Conservation (phyloP, 1,284 basidiomycete species). For the Leccinum proximum region DNA sequence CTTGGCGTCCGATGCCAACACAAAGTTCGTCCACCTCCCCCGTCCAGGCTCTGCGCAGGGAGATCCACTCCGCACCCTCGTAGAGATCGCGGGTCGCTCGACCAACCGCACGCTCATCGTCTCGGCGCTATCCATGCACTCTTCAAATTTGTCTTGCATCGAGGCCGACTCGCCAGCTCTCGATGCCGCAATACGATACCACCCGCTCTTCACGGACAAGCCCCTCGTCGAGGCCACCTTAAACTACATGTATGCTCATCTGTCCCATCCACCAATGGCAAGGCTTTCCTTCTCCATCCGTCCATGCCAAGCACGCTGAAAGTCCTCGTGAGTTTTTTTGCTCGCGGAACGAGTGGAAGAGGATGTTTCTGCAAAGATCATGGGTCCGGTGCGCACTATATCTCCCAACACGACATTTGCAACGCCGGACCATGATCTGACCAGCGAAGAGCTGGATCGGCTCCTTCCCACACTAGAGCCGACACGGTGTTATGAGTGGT, state of each 20-base stretch:
- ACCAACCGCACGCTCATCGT: slow-evolving; percentile 74
- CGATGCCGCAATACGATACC: slow-evolving; percentile 58
- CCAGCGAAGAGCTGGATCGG: slow-evolving; percentile 60
- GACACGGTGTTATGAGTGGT: slow-evolving; percentile 81
- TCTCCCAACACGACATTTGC: slow-evolving; percentile 42
- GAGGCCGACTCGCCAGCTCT: slow-evolving; percentile 53
- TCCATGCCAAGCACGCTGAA: slow-evolving; percentile 66
- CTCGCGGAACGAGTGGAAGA: slow-evolving; percentile 69
- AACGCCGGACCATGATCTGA: slow-evolving; percentile 57
- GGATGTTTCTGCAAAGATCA: slow-evolving; percentile 56
- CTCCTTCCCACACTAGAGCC: slow-evolving; percentile 64
- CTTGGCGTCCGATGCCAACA: slow-evolving; percentile 53
- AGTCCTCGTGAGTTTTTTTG: slow-evolving; percentile 61
- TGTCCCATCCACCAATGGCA: slow-evolving; percentile 73
- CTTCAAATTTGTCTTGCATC: slow-evolving; percentile 54
- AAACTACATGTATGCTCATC: slow-evolving; percentile 75
- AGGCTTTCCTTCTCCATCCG: slow-evolving; percentile 66
- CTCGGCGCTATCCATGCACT: slow-evolving; percentile 58
- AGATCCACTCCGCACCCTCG: slow-evolving; percentile 49
- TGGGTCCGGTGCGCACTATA: slow-evolving; percentile 52
- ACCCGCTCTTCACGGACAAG: slow-evolving; percentile 73
- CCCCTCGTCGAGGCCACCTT: slow-evolving; percentile 64
- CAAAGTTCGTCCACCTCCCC: slow-evolving; percentile 57
- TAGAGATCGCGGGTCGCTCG: slow-evolving; percentile 51
- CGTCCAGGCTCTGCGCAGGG: slow-evolving; percentile 28